Conservation (phyloP, 352 stramenopile species). For the Blastocystis sp. region DNA sequence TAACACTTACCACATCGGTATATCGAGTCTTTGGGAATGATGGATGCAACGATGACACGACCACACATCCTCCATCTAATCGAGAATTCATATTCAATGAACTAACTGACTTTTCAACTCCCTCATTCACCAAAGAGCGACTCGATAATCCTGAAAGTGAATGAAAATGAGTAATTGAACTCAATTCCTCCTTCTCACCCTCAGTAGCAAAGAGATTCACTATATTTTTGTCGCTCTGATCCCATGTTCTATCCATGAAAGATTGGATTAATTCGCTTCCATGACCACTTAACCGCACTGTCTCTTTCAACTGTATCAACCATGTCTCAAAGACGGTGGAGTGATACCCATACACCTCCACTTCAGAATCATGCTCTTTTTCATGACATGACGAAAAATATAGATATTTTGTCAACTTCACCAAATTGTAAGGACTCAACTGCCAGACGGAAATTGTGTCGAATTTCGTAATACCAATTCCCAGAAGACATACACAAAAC, state of each 20-base stretch:
- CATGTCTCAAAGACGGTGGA: not conserved
- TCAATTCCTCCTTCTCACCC: slow-evolving; percentile 13
- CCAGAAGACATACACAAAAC: not conserved
- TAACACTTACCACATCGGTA: not conserved
- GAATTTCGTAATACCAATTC: not conserved
- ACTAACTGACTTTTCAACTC: not conserved
- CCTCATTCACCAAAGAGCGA: not conserved
- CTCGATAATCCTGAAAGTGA: not conserved
- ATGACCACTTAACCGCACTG: not conserved
- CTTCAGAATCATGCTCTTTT: not conserved
- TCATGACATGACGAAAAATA: slow-evolving; percentile 30
- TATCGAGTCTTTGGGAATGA: slow-evolving; percentile 34
- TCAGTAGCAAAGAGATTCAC: slow-evolving; percentile 5
- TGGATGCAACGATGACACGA: slow-evolving; percentile 51
- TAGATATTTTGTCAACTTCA: slow-evolving; percentile 22
- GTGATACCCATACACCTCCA: not conserved
- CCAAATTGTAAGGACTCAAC: slow-evolving; percentile 51
- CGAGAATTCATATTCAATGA: not conserved
- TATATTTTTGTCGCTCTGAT: slow-evolving; percentile 58
- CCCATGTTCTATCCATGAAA: slow-evolving; percentile 57
- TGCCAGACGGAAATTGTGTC: slow-evolving; percentile 23
- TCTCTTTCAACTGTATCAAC: slow-evolving; percentile 1
- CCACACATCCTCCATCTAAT: not conserved
- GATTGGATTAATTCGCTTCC: slow-evolving; percentile 10
- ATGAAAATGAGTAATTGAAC: not conserved